Base-by-base conservation (phyloP, 805 yeast species). In the Blastobotrys robertii region DNA sequence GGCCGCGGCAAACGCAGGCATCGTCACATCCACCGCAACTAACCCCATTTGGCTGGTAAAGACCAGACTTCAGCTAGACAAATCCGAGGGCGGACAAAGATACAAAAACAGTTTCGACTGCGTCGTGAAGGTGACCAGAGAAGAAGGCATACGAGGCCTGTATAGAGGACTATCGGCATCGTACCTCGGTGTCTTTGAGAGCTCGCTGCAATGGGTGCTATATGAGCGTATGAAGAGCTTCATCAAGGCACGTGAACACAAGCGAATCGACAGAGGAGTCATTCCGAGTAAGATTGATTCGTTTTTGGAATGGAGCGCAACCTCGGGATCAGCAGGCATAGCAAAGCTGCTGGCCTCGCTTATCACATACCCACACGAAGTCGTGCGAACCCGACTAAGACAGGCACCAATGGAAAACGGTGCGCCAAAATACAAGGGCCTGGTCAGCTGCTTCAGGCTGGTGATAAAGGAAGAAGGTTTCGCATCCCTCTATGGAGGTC, bases 1-100 rank as follows among this genome's bases (percentile, higher is more conserved):
- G 32, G 78, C 97, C 1, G 98, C 97, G 4, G 78, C 88, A 0
- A 72, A 73, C 53, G 99, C 99, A 0, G 98, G 99, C 3, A 69
- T 90, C 58, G 90, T 81, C 12, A 92, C 98, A 0, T 81, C 95
- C 3, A 90, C 98, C 0, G 95, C 87, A 10, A 92, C 99, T 0
- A 92, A 92, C 60, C 99, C 99, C 9, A 92, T 92, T 45, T 92
- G 99, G 99, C 68, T 92, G 47, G 80, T 92, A 47, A 92, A 92
- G 65, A 92, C 99, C 1, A 72, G 99, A 56, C 73, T 92, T 42
- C 99, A 92, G 59, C 70, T 92, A 41, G 98, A 92, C 62, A 83
- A 81, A 58, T 50, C 63, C 32, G 57, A 65, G 4, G 53, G 44
- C 25, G 37, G 35, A 40, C 77, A 79, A 50, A 72, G 73, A 48